These are phyloP conservation scores for Suillus subluteus DNA, from an alignment of 768 basidiomycete genomes.

Conservation along the genomic window DNA sequence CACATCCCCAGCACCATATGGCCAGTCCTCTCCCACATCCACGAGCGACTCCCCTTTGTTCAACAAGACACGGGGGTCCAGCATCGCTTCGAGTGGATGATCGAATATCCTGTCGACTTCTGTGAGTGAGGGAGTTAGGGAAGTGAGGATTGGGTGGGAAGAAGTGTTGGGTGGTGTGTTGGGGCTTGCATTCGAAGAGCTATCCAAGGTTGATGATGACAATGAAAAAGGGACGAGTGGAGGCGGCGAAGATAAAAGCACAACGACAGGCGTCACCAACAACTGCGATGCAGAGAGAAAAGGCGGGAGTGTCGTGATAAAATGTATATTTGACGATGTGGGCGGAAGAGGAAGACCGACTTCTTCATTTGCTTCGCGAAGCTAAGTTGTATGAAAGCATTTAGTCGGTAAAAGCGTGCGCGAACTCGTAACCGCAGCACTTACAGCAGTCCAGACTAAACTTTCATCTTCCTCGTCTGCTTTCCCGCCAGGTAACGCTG, in stretches of 20 bases:
- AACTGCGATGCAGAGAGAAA: slow-evolving; percentile 69
- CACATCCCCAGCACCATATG: slow-evolving; percentile 62
- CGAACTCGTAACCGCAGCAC: slow-evolving; percentile 26
- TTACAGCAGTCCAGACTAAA: slow-evolving; percentile 75
- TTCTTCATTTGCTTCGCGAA: slow-evolving; percentile 86
- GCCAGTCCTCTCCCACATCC: slow-evolving; percentile 72
- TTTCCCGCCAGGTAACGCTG: slow-evolving; percentile 84
- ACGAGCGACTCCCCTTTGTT: slow-evolving; percentile 51
- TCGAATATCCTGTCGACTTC: slow-evolving; percentile 84
- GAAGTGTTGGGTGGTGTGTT: slow-evolving; percentile 13
- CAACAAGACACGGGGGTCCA: slow-evolving; percentile 57
- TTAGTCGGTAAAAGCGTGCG: neutral
- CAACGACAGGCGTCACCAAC: slow-evolving; percentile 80
- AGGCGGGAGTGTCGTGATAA: slow-evolving; percentile 64
- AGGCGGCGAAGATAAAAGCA: slow-evolving; percentile 51
- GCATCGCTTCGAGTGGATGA: slow-evolving; percentile 73
- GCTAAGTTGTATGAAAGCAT: slow-evolving; percentile 42
- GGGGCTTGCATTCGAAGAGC: neutral
- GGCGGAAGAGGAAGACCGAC: slow-evolving; percentile 60
- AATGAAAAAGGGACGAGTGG: neutral
- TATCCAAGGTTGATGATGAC: neutral
- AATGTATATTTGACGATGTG: slow-evolving; percentile 56
- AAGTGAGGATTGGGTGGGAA: slow-evolving; percentile 42
- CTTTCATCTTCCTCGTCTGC: slow-evolving; percentile 66
- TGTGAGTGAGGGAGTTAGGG: slow-evolving; percentile 56